Evolutionary conservation across 192 early-diverging fungal genomes (phyloP).

Genomic region (Backusella morwellensis): DNA sequence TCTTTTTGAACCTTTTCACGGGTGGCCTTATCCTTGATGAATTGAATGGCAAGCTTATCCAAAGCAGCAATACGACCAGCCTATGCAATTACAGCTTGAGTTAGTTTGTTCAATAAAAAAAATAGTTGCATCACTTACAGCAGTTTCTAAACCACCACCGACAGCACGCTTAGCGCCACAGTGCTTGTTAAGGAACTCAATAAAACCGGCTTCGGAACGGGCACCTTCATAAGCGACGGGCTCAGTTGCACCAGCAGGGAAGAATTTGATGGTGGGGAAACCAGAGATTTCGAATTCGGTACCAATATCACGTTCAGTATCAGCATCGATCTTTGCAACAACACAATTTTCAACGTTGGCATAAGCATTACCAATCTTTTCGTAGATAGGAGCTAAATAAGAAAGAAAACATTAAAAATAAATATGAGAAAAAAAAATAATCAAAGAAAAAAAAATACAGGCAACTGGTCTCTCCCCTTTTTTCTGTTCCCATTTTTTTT

Average conservation of each 20-base stretch:
- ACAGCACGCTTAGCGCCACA: conserved; percentile 71
- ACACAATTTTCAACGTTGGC: conserved; percentile 73
- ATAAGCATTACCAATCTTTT: conserved; percentile 83
- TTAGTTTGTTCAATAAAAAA: conserved; percentile 1
- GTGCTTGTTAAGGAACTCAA: conserved; percentile 83
- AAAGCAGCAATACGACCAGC: conserved; percentile 64
- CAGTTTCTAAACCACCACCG: conserved; percentile 69
- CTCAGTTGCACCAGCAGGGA: conserved; percentile 64
- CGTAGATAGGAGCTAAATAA: conserved; percentile 75
- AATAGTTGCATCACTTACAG: conserved; percentile 32
- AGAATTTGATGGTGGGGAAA: conserved; percentile 90
- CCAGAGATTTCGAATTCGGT: conserved; percentile 66
- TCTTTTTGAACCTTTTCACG: conserved; percentile 21
- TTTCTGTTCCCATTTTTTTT: neutral
- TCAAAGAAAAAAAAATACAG: neutral
- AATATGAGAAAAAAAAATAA: neutral
- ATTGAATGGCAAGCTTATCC: conserved; percentile 59
- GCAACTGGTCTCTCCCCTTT: neutral
- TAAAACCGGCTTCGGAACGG: conserved; percentile 69
- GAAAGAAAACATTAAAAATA: too few species aligned
- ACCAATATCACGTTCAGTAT: conserved; percentile 59
- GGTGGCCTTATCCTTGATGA: conserved; percentile 46
- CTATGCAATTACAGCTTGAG: conserved; percentile 27
- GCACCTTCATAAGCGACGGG: conserved; percentile 72
- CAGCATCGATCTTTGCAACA: conserved; percentile 91